A percentile compares a stretch with the other conserved stretches of the same genome.
These are phyloP conservation scores for Malus sylvestris DNA, from an alignment of 306 rosid species.

Conservation along the genomic window DNA sequence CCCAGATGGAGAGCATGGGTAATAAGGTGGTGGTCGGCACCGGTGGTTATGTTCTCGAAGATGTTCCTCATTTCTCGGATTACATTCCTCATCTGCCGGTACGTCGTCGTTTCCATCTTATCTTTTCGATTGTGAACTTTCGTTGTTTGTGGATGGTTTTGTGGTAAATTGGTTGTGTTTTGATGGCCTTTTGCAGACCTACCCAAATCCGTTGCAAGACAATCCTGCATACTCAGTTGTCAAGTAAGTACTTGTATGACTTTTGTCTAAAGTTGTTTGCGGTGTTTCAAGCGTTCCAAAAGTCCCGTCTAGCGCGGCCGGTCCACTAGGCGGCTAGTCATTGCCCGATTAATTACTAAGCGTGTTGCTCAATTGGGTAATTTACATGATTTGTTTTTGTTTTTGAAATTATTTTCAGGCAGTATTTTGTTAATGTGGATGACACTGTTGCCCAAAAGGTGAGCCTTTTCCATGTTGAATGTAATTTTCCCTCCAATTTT, in stretches of 20 bases:
- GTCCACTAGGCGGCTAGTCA: no score
- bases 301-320: no score
- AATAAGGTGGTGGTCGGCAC: constrained; percentile 44
- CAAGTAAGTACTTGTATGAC: constrained; percentile 36
- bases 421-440: constrained; percentile 83
- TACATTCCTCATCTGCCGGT: constrained; percentile 67
- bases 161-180: neutral
- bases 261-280: no score
- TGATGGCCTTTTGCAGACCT: constrained; percentile 43
- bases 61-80: constrained; percentile 81
- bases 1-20: constrained; percentile 26
- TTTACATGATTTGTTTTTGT: constrained; percentile 6
- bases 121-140: neutral
- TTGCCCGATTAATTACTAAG: rapidly evolving
- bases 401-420: constrained; percentile 43
- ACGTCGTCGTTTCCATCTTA: constrained; percentile 24
- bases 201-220: constrained; percentile 76
- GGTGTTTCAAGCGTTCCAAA: no score
- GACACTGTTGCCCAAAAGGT: constrained; percentile 81
- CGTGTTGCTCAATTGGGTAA: neutral
- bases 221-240: constrained; percentile 94
- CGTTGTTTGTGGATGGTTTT: neutral
- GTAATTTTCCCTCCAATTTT: neutral
- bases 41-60: constrained; percentile 68
- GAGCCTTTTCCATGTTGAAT: neutral